These are phyloP conservation scores for Psilocybe mexicana DNA, from an alignment of 1,284 basidiomycete species.

Conservation along the genomic window DNA sequence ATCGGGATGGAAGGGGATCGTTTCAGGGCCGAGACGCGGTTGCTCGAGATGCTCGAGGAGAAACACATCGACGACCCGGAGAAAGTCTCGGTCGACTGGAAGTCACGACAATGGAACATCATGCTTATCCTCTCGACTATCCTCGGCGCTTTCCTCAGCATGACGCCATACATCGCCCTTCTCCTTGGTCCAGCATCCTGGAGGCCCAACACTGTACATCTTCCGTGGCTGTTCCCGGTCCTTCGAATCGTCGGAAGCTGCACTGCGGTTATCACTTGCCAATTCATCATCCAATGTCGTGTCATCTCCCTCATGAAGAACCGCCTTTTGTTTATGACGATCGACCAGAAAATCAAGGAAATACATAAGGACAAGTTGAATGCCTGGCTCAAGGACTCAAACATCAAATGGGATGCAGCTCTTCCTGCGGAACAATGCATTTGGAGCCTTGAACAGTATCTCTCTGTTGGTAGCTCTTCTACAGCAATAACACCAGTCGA, in stretches of 20 bases:
- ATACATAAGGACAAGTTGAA: background rate
- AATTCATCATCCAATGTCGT: slow-evolving; percentile 12
- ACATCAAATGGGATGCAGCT: background rate
- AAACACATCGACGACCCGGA: slow-evolving; percentile 14
- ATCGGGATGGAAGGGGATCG: background rate
- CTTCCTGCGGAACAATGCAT: slow-evolving; percentile 4
- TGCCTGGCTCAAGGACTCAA: background rate
- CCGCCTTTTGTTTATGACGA: slow-evolving; percentile 9
- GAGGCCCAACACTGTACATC: background rate
- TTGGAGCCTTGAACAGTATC: background rate
- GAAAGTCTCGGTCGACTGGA: slow-evolving; percentile 8
- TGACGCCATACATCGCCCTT: slow-evolving; percentile 10
- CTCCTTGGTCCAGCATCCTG: background rate
- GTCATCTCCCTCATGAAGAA: slow-evolving; percentile 7
- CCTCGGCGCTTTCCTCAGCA: background rate
- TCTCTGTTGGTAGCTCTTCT: background rate
- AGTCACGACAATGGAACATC: slow-evolving; percentile 9
- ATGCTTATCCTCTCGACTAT: slow-evolving; percentile 3
- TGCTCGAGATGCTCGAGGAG: slow-evolving; percentile 8
- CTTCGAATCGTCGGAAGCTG: slow-evolving; percentile 5
- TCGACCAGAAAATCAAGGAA: background rate
- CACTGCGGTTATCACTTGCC: background rate
- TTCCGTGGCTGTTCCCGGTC: slow-evolving; percentile 10
- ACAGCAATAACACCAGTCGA: no score
- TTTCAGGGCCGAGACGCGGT: slow-evolving; percentile 11